Base-by-base conservation (phyloP, 78 protist genomes). In the Planoprotostelium fungivorum region DNA sequence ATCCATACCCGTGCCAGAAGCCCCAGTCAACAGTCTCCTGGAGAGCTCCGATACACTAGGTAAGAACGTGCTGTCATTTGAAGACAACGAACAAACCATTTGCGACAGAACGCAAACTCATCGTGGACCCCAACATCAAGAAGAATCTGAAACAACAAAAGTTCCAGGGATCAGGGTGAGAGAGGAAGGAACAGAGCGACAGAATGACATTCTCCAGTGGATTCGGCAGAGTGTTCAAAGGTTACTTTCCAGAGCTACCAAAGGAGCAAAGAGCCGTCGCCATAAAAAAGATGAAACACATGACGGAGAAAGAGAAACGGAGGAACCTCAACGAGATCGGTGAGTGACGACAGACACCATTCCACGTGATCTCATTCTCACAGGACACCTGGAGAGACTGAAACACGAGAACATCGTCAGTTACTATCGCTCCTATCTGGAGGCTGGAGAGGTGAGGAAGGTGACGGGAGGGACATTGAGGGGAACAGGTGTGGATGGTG, bases 401-500 rank as follows among this genome's bases (percentile, higher is more conserved):
- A 90, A 90, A 31, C 95, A 93, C 88, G 88, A 91, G 37, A 93
- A 93, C 28, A 84, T 93, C 36, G 95, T 93, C 9, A 31, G 36
- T 0, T 93, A 93, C 38, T 35, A 90, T 0, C 34, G 93, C 36
- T 84, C 89, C 84, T 92, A 90, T 73, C 51, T 90, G 29, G 93
- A 89, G 28, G 90, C 87, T 86, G 93, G 89, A 31, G 89, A 87
- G 1, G 90, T 93, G 29, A 88, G 95, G 95, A 90, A 88, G 35
- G 89, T 92, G 1, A 93, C 88, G 92, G 95, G 89, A 9, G 88
- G 86, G 34, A 93, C 89, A 91, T 90, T 88, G 38, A 91, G 95
- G 86, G 95, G 95, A 23, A 93, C 95, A n/a, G n/a, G 90, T 93
- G 29, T 93, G 95, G 95, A 90, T 93, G 35, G 89, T 92, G 1